Base-by-base conservation (phyloP, 306 rosid species). In the Argentina anserina region DNA sequence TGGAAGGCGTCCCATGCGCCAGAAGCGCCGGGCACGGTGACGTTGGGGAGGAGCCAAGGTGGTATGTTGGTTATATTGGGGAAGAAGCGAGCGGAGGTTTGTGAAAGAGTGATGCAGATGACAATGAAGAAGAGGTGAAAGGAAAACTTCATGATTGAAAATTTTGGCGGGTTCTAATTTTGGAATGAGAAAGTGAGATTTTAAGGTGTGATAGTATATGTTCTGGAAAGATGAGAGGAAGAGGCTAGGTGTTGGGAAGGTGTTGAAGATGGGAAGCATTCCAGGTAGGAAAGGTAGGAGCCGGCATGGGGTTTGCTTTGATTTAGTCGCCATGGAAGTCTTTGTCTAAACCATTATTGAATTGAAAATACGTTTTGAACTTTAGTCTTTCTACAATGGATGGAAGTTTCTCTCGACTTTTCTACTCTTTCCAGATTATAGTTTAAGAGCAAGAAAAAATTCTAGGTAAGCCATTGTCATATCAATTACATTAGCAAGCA, bases 31-130 rank as follows among this genome's bases (percentile, higher is more conserved):
- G 58, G 29, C 1, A 33, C 39, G 58, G 75, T 76, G 21, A 45
- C 50, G 36, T 87, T 76, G 0, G 71, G 74, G 13, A 73, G 7
- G 5, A 55, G 46, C 85, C 67, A 67, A 0, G 80, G 11, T 0
- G 96, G 97, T 4, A 86, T 84, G 2, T 90, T 68, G 1, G 98
- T 81, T 0, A 75, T 34, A 50, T 93, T 84, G 37, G 96, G 98
- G 84, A 87, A 86, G 23, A 93, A 76, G 11, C 86, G 88, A 73
- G 92, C 95, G 2, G 92, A 82, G 42, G 80, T 2, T 17, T 72
- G 66, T 4, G 69, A 33, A 18, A 67, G 20, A 4, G 79, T 46
- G 59, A 80, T 31, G 75, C 69, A 10, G 17, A 74, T 4, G 81
- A 76, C 43, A 0, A 82, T 21, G 29, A 49, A 7, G 1, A 75